These are phyloP conservation scores for Scheffersomyces illinoinensis DNA, from an alignment of 1,139 yeast species.

Conservation along the genomic window DNA sequence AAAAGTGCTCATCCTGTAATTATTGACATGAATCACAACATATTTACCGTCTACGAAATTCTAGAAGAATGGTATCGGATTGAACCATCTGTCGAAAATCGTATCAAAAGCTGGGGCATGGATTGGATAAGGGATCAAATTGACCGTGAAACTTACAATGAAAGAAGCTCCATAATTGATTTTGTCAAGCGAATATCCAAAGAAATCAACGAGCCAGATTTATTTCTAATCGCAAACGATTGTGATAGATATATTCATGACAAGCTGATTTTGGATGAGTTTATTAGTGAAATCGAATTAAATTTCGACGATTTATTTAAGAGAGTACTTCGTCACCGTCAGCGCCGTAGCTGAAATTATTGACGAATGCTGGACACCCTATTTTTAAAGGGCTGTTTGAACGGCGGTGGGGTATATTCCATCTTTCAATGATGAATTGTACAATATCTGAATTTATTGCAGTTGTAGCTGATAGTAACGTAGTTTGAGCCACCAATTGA, in stretches of 20 bases:
- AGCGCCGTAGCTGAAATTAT: neutral
- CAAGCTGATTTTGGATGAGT: constrained; percentile 17
- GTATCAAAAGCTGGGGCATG: constrained; percentile 15
- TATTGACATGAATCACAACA: constrained; percentile 17
- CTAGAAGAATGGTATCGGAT: constrained; percentile 16
- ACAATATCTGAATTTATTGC: neutral
- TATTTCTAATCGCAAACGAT: constrained; percentile 11
- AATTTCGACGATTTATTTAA: constrained; percentile 15
- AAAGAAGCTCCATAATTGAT: constrained; percentile 12
- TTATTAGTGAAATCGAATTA: constrained; percentile 18
- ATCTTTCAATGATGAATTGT: neutral
- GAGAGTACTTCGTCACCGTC: constrained; percentile 10
- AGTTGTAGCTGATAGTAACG: neutral
- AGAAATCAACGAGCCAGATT: constrained; percentile 12
- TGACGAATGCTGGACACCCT: neutral
- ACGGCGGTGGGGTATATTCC: neutral
- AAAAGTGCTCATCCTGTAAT: constrained; percentile 8
- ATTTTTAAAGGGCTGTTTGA: neutral
- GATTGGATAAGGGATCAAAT: constrained; percentile 18
- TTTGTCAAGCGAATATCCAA: constrained; percentile 12
- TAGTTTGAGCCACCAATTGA: neutral
- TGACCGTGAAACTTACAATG: constrained; percentile 15
- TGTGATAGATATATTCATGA: constrained; percentile 18
- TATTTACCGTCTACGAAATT: constrained; percentile 14
- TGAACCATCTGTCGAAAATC: constrained; percentile 11